Evolutionary conservation across 2,329 filamentous ascomycete genomes (phyloP), one percentile per base, ranked within the genome.

Genomic region (Diaporthe australafricana): DNA sequence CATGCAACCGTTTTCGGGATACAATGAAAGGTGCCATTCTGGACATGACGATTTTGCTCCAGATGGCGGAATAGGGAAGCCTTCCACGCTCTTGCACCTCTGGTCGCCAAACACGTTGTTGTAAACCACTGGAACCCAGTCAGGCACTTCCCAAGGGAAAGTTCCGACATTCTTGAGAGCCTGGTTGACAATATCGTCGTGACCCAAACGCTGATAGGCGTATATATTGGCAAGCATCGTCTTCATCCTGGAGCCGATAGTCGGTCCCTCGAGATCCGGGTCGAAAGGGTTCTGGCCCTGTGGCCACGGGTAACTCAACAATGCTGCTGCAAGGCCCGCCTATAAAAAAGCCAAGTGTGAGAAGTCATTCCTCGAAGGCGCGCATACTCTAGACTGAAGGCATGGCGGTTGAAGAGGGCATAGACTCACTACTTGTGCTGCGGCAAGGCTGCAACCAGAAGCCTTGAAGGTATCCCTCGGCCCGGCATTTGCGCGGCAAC

Each of bases 231-330:
- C 8, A 20, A 56, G 32, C 53, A 56, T 56, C 1, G 7, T 25
- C 53, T 60, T 60, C 55, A 60, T 60, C 35, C 55, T 35, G 8
- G 2, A 27, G n/a, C 55, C 55, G 16, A 60, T 8, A 1, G 6
- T 60, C 22, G 7, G 5, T 5, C 16, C 2, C 35, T 20, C 9
- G 3, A 16, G 9, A 27, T 30, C 40, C 20, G 38, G 35, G 9
- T 60, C 55, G 22, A 60, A 60, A 60, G 38, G 55, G 22, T 60
- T 42, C 38, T 11, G 3, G 55, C 22, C 55, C 12, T n/a, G 2
- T 22, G 55, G 55, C 55, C 38, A 60, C 20, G 38, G 55, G 55
- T 60, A 60, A 27, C 38, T 42, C 55, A 60, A 60, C 1, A 60
- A 22, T 42, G 55, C 7, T 42, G 55, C 55, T 42, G 55, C 55